These are phyloP conservation scores for Laburnicola sp. DNA, from an alignment of 2,329 filamentous ascomycete species.

Conservation along the genomic window DNA sequence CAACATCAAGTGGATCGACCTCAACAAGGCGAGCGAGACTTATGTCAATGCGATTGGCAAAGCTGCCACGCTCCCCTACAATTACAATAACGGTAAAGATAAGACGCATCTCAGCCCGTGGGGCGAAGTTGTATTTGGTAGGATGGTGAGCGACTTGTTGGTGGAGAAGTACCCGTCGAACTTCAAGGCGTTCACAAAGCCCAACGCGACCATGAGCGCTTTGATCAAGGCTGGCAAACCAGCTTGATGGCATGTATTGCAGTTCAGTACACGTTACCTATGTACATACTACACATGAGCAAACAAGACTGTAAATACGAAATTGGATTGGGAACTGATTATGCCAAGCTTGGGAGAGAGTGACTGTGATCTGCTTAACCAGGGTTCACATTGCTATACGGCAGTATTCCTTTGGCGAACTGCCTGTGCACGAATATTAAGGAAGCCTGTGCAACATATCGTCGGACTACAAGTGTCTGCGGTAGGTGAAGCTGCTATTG, in stretches of 20 bases:
- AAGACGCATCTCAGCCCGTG: conserved; percentile 63
- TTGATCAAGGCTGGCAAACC: conserved; percentile 32
- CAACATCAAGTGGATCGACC: conserved; percentile 50
- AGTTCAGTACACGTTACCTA: no score
- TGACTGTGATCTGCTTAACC: no score
- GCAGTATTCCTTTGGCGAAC: no score
- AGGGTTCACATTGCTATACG: no score
- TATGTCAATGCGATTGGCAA: conserved; percentile 59
- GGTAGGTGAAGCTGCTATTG: no score
- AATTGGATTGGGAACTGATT: no score
- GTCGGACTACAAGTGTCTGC: no score
- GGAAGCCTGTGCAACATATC: no score
- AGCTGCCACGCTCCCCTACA: conserved; percentile 49
- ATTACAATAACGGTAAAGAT: conserved; percentile 52
- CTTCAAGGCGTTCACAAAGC: conserved; percentile 31
- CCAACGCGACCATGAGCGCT: conserved; percentile 46
- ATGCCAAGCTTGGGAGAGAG: no score
- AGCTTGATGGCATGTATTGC: conserved; percentile 16
- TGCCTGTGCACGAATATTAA: no score
- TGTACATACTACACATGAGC: no score
- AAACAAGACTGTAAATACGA: no score
- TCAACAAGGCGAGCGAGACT: conserved; percentile 55
- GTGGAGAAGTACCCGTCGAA: conserved; percentile 39
- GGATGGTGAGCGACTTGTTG: conserved; percentile 59
- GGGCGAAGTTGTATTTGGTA: conserved; percentile 60